Percentiles rank a stretch among this genome's conserved stretches.
phyloP scores from a whole-genome alignment of 1,284 basidiomycete genomes.

The Melampsora americana region DNA sequence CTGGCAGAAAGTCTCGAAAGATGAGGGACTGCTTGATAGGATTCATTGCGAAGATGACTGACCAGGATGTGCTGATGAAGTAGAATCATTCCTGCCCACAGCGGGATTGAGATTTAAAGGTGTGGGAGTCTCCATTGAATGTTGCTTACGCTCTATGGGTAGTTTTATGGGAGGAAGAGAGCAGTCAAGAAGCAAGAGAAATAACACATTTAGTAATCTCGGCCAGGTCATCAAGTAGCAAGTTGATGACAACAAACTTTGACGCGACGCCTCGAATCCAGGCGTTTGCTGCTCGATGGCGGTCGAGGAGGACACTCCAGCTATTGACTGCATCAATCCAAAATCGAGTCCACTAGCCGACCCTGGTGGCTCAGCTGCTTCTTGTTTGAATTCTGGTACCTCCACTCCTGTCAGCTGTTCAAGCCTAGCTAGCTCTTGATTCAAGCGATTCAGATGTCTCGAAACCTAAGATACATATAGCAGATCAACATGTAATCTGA shows the following conservation, averaged over 20 bases:
- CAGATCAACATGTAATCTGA: not conserved
- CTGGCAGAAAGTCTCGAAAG: not conserved
- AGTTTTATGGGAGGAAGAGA: not conserved
- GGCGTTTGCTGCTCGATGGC: slow-evolving; percentile 10
- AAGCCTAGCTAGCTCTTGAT: slow-evolving; percentile 39
- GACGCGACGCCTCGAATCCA: slow-evolving; percentile 17
- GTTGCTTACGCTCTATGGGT: slow-evolving; percentile 29
- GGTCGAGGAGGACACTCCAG: not conserved
- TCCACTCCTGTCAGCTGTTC: slow-evolving; percentile 29
- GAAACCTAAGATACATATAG: slow-evolving; percentile 8
- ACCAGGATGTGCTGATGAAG: slow-evolving; percentile 8
- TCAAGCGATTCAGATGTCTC: slow-evolving; percentile 36
- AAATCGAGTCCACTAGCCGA: slow-evolving; percentile 5
- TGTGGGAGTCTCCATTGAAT: slow-evolving; percentile 29
- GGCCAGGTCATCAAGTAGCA: too few species aligned
- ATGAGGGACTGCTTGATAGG: too few species aligned
- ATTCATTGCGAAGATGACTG: not conserved
- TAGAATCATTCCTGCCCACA: slow-evolving; percentile 4
- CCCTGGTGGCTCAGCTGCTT: slow-evolving; percentile 24
- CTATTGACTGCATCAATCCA: slow-evolving; percentile 8
- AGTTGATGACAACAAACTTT: slow-evolving; percentile 17
- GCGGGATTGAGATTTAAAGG: slow-evolving; percentile 11
- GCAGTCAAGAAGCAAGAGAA: not conserved
- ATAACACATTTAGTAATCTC: not conserved
- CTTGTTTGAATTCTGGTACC: slow-evolving; percentile 37